phyloP scores from a whole-genome alignment of 345 rosid genomes.

The Firmiana major region DNA sequence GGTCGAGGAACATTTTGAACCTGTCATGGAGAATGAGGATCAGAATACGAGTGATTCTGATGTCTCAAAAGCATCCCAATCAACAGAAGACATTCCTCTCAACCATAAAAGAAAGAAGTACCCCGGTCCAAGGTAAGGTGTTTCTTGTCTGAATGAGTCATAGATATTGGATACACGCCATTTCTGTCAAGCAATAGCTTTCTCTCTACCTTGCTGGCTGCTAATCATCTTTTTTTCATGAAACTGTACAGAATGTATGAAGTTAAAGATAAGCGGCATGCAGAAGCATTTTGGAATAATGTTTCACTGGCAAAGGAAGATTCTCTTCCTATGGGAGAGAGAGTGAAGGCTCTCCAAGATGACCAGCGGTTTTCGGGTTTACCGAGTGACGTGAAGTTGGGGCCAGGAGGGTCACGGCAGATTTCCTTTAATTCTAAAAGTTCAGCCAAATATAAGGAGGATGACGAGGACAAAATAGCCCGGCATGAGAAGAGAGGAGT shows the following conservation, averaged over 20 bases:
- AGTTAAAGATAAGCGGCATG: slow-evolving; percentile 86
- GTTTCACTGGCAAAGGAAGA: slow-evolving; percentile 70
- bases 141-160: slow-evolving; percentile 5
- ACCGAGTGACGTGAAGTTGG: slow-evolving; percentile 55
- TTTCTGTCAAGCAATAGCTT: neutral
- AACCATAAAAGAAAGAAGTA: slow-evolving; percentile 43
- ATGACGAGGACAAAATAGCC: slow-evolving; percentile 40
- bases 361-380: slow-evolving; percentile 30
- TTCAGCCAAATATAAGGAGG: slow-evolving; percentile 58
- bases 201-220: neutral
- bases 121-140: slow-evolving; percentile 56
- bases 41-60: slow-evolving; percentile 53
- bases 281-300: slow-evolving; percentile 65
- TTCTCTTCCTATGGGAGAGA: slow-evolving; percentile 74
- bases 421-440: slow-evolving; percentile 67
- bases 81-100: slow-evolving; percentile 43
- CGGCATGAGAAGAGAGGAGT: slow-evolving; percentile 63
- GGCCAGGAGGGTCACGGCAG: slow-evolving; percentile 89
- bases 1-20: slow-evolving; percentile 84
- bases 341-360: slow-evolving; percentile 57
- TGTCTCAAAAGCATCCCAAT: slow-evolving; percentile 33
- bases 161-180: neutral
- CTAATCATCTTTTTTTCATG: neutral
- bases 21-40: slow-evolving; percentile 47
- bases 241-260: slow-evolving; percentile 54